Evolutionary conservation across 164 flowering plant genomes (phyloP), one percentile per base, ranked within the genome.

Genomic region (Piper betle): DNA sequence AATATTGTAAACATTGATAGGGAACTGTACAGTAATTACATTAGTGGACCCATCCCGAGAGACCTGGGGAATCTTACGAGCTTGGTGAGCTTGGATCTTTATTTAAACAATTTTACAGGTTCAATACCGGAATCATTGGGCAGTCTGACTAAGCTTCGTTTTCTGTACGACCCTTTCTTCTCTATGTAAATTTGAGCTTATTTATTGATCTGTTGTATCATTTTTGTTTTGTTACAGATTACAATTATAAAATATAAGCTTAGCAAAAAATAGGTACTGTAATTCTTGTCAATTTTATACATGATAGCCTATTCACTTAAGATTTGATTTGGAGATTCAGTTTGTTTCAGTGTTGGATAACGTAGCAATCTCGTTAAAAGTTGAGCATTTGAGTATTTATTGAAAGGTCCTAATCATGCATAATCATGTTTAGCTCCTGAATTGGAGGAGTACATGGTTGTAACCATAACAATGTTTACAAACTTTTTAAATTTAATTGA

Each of bases 31-130:
- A 89, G 95, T 65, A 91, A 91, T 62, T 84, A 85, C 78, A 79
- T 91, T 12, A 86, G 78, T 66, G 98, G 98, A 18, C 72, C 72
- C 38, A 80, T 91, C 68, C 98, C 98, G 37, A 78, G 78, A 70
- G 95, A 87, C 57, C 84, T 91, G 69, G 98, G 98, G 62, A 88
- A 87, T 72, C 67, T 91, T 68, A 88, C 96, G 15, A 85, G 71
- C 71, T 74, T 91, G 78, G 96, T 88, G 71, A 91, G 98, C 85
- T 82, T 91, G 91, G 98, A 91, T 82, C 93, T 91, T 46, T 91
- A 91, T 75, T 69, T 86, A 71, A 91, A 91, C 74, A 79, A 77
- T 64, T 88, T 91, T 58, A 66, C 73, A 18, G 98, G 98, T 65
- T 73, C 82, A 50, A 91, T 91, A 48, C 96, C 98, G 8, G 86